Evolutionary conservation across 257 asterid species (phyloP).

Genomic region (Solanum piurae): DNA sequence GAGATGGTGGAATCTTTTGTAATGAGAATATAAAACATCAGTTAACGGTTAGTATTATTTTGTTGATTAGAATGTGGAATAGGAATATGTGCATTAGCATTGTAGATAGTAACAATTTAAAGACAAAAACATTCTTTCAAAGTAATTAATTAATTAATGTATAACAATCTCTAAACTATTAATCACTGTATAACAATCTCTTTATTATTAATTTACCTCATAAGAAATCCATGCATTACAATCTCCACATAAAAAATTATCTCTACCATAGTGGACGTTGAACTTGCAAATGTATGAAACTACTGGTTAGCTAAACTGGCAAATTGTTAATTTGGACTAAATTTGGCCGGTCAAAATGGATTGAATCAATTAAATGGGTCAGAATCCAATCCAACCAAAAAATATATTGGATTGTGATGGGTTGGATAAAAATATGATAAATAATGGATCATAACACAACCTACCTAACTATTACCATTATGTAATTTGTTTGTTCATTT

Average conservation of each 20-base stretch:
- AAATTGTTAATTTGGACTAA: not conserved
- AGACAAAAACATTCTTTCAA: not conserved
- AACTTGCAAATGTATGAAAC: not conserved
- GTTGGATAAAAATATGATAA: no score
- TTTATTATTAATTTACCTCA: not conserved
- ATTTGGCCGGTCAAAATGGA: not conserved
- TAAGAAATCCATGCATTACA: not conserved
- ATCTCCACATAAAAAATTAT: not conserved
- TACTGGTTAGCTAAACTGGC: not conserved
- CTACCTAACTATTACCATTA: not conserved
- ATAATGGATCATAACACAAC: no score
- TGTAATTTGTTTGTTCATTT: not conserved
- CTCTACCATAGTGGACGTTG: not conserved
- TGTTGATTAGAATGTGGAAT: not conserved
- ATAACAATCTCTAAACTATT: not conserved
- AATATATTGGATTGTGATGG: not conserved
- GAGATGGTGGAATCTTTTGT: not conserved
- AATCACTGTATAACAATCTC: not conserved
- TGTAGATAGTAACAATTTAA: not conserved
- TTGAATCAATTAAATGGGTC: not conserved
- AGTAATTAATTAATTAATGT: not conserved
- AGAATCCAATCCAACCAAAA: not conserved
- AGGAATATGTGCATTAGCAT: not conserved
- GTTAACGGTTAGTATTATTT: not conserved
- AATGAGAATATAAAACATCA: not conserved